Percentiles rank a stretch among this genome's conserved stretches.
Evolutionary conservation across 1,284 basidiomycete species (phyloP).

Genomic region (Trichosporon sp.): DNA sequence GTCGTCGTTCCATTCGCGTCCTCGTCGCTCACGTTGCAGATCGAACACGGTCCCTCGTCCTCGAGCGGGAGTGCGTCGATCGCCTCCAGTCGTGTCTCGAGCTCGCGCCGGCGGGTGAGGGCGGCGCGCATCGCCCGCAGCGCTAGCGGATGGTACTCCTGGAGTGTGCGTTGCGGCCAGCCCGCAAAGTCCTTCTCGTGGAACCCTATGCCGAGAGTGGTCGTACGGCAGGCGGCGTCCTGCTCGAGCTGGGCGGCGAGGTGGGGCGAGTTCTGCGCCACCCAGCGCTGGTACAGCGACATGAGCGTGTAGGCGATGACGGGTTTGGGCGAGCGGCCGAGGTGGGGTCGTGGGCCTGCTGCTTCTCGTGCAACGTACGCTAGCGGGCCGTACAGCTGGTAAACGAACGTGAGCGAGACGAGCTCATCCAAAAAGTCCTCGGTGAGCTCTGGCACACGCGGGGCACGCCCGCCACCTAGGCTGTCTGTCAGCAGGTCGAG

Average conservation of each 20-base stretch:
- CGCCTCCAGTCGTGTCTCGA: not conserved
- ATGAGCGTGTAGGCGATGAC: slow-evolving; percentile 14
- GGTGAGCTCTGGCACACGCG: not conserved
- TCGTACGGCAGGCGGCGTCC: not conserved
- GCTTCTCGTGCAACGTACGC: not conserved
- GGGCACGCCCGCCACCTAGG: not conserved
- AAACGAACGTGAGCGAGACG: slow-evolving; percentile 13
- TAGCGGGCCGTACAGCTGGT: slow-evolving; percentile 3
- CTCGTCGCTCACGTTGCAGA: slow-evolving; percentile 12
- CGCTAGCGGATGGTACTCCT: slow-evolving; percentile 1
- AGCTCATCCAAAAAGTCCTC: slow-evolving; percentile 4
- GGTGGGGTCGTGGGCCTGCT: not conserved
- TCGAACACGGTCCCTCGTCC: not conserved
- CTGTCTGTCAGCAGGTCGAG: slow-evolving; percentile 13
- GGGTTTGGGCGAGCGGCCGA: not conserved
- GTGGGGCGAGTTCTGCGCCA: slow-evolving; percentile 4
- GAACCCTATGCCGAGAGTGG: slow-evolving; percentile 1
- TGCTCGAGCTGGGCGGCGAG: slow-evolving; percentile 5
- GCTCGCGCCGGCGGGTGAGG: not conserved
- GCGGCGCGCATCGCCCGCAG: not conserved
- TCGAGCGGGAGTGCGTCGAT: slow-evolving; percentile 5
- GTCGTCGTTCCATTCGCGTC: not conserved
- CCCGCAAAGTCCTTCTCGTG: not conserved
- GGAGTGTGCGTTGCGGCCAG: not conserved
- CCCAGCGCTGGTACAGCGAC: slow-evolving; percentile 16